phyloP scores from a whole-genome alignment of 2,329 filamentous ascomycete species.

The Sporothrix schenckii region DNA sequence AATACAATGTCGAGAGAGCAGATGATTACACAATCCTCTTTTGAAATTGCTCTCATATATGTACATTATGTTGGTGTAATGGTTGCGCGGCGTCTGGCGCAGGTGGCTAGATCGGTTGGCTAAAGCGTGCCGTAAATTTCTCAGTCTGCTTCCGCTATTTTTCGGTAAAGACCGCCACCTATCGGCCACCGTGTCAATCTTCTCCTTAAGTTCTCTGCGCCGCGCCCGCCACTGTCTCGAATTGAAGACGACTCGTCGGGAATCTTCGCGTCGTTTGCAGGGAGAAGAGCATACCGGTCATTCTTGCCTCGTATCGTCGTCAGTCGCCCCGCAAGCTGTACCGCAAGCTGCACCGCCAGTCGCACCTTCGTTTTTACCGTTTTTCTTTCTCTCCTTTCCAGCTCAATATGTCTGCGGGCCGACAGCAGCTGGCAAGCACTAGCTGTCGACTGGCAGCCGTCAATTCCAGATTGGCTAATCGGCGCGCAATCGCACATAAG shows the following conservation, averaged over 20 bases:
- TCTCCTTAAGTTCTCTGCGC: not conserved
- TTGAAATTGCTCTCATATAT: too few species aligned
- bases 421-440: conserved; percentile 23
- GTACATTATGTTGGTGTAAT: not conserved
- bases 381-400: not conserved
- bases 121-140: not conserved
- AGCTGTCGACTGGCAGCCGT: conserved; percentile 9
- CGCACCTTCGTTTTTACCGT: not conserved
- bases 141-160: conserved; percentile 16
- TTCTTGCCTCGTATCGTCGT: not conserved
- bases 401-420: not conserved
- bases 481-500: conserved; percentile 1
- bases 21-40: too few species aligned
- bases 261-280: not conserved
- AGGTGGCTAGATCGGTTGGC: not conserved
- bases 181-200: not conserved
- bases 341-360: not conserved
- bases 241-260: not conserved
- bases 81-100: not conserved
- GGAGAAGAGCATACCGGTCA: not conserved
- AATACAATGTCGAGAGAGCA: too few species aligned
- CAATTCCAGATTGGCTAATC: conserved; percentile 7
- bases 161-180: conserved; percentile 17
- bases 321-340: too few species aligned
- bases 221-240: not conserved